Evolutionary conservation across 345 rosid genomes (phyloP).

Genomic region (Linum usitatissimum): DNA sequence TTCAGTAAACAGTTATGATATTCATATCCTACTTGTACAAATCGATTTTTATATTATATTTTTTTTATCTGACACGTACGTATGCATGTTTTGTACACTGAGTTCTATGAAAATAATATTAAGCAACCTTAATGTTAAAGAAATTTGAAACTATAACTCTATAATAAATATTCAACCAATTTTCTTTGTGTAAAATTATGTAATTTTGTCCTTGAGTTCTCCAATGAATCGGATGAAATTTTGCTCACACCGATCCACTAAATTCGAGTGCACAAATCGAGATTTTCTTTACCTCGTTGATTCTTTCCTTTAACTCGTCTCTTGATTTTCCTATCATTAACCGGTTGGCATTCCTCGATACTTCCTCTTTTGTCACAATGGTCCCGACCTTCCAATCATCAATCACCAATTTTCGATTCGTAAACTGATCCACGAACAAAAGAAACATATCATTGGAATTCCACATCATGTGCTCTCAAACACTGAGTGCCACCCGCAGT

Average conservation of each 20-base stretch:
- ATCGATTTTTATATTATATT: no score
- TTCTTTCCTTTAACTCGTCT: conserved; percentile 21
- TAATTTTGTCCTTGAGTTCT: conserved; percentile 24
- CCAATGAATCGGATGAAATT: conserved; percentile 36
- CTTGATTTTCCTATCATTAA: conserved; percentile 39
- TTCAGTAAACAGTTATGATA: no score
- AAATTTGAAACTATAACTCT: no score
- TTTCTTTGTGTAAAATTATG: no score
- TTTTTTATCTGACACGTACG: no score
- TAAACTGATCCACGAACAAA: conserved; percentile 65
- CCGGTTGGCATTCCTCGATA: conserved; percentile 29
- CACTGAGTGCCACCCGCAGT: conserved; percentile 83
- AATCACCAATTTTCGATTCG: conserved; percentile 67
- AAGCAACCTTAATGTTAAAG: no score
- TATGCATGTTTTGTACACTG: no score
- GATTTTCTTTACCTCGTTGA: conserved; percentile 32
- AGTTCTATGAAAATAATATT: no score
- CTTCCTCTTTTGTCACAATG: conserved; percentile 28
- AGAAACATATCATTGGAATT: conserved; percentile 61
- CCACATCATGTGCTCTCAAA: conserved; percentile 59
- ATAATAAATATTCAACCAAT: no score
- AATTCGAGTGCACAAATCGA: conserved; percentile 31
- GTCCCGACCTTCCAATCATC: conserved; percentile 78
- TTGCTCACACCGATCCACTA: conserved; percentile 36
- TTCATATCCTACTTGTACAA: no score